Conservation (phyloP, 257 asterid genomes). For the Capsicum pubescens region DNA sequence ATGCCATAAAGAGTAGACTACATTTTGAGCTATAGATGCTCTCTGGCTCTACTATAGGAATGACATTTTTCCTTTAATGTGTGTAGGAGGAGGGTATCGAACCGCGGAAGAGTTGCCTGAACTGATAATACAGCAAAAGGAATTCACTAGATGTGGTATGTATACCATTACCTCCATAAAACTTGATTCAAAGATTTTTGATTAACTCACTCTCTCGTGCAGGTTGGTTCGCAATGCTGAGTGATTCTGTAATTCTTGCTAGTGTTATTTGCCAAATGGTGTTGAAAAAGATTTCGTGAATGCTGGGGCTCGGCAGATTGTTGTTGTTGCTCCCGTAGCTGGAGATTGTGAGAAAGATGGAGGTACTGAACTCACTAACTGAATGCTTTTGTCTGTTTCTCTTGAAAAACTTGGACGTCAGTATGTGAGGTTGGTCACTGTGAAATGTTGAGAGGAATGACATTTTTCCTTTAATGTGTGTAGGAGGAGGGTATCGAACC, state of each 20-base stretch:
- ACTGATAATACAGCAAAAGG: constrained; percentile 96
- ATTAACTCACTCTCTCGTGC: constrained; percentile 29
- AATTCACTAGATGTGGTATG: constrained; percentile 75
- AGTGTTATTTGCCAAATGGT: constrained; percentile 74
- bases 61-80: constrained; percentile 27
- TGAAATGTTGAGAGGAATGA: neutral
- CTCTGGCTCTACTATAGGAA: neutral
- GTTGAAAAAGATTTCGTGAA: constrained; percentile 90
- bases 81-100: constrained; percentile 81
- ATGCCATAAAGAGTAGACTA: constrained; percentile 5
- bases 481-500: constrained; percentile 90
- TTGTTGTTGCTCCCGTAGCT: constrained; percentile 78
- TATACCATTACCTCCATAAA: neutral
- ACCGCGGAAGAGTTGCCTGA: constrained; percentile 91
- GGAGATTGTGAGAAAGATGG: constrained; percentile 72
- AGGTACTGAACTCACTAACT: constrained; percentile 52
- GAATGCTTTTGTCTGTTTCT: neutral
- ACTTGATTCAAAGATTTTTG: constrained; percentile 11
- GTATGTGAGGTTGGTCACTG: constrained; percentile 15
- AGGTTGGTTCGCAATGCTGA: constrained; percentile 92
- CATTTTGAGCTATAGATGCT: neutral
- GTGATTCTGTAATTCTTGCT: constrained; percentile 82
- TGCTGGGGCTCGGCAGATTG: constrained; percentile 71
- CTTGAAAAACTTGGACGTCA: neutral
- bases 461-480: constrained; percentile 27